A percentile compares a stretch with the other conserved stretches of the same genome.
Conservation (phyloP, 805 yeast species). For the Candida nonsorbophila region DNA sequence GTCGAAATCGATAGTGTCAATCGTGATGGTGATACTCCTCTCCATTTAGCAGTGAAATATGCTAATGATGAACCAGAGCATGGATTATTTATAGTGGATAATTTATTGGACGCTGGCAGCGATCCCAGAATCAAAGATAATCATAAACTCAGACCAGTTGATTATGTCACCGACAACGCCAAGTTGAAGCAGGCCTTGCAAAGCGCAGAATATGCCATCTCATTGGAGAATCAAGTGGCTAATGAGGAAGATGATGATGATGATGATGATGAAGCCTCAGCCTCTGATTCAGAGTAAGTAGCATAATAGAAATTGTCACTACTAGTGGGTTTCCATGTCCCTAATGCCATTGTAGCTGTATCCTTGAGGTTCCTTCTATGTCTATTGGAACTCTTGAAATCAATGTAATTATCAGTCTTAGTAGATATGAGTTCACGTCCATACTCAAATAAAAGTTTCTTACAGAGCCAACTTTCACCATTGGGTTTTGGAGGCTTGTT, state of each 20-base stretch:
- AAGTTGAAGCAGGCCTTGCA: constrained; percentile 61
- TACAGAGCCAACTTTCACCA: constrained; percentile 39
- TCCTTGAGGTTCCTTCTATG: constrained; percentile 25
- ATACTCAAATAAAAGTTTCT: constrained; percentile 13
- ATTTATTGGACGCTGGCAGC: constrained; percentile 86
- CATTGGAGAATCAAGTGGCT: constrained; percentile 28
- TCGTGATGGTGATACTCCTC: constrained; percentile 80
- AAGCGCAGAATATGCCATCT: constrained; percentile 75
- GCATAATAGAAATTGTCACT: constrained; percentile 34
- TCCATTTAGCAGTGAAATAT: constrained; percentile 80
- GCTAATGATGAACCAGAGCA: constrained; percentile 78
- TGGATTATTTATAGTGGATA: constrained; percentile 72
- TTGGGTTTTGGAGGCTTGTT: constrained; percentile 37
- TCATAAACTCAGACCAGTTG: constrained; percentile 69
- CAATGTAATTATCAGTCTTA: neutral
- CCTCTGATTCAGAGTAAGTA: constrained; percentile 23
- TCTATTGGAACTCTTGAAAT: constrained; percentile 19
- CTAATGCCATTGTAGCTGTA: constrained; percentile 22
- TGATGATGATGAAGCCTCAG: constrained; percentile 23
- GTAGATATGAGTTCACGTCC: neutral
- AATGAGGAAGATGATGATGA: constrained; percentile 30
- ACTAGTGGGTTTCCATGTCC: constrained; percentile 43
- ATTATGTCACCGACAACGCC: constrained; percentile 54
- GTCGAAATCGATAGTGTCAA: constrained; percentile 84
- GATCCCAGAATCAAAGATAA: constrained; percentile 51